Conservation (phyloP, 2,329 filamentous ascomycete species). For the Diaporthe batatas region DNA sequence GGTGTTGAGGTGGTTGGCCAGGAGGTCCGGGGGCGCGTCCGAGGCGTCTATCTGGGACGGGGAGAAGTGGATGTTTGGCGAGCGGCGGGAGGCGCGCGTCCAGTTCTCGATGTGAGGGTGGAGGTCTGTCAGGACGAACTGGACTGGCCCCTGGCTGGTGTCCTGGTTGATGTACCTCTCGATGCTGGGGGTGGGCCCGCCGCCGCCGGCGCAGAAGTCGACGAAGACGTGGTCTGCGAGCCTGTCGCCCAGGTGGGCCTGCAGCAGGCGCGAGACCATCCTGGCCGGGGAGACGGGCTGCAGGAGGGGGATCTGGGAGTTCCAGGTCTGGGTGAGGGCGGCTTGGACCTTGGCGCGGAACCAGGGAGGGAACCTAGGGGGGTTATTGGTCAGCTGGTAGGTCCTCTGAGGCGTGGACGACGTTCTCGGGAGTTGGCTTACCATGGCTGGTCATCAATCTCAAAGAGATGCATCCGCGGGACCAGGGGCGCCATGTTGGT, state of each 20-base stretch:
- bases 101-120: slow-evolving; percentile 74
- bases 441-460: slow-evolving; percentile 78
- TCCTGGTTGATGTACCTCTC: slow-evolving; percentile 68
- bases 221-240: slow-evolving; percentile 72
- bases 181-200: slow-evolving; percentile 76
- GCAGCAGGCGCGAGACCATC: slow-evolving; percentile 71
- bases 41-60: slow-evolving; percentile 74
- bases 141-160: slow-evolving; percentile 52
- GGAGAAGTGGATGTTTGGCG: slow-evolving; percentile 71
- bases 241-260: slow-evolving; percentile 60
- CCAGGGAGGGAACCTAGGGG: slow-evolving; percentile 72
- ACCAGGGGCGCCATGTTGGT: slow-evolving; percentile 62
- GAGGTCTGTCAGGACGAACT: slow-evolving; percentile 76
- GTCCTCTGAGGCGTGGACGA: neutral
- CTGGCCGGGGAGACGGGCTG: slow-evolving; percentile 70
- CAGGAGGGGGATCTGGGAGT: slow-evolving; percentile 67
- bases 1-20: slow-evolving; percentile 47
- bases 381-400: slow-evolving; percentile 34
- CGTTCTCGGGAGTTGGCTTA: slow-evolving; percentile 50
- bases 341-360: slow-evolving; percentile 75
- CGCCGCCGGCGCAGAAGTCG: slow-evolving; percentile 82
- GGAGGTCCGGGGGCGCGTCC: slow-evolving; percentile 65
- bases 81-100: slow-evolving; percentile 64
- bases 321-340: slow-evolving; percentile 75
- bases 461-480: slow-evolving; percentile 73